phyloP scores from a whole-genome alignment of 257 asterid species.

The Jaltomata sinuosa region DNA sequence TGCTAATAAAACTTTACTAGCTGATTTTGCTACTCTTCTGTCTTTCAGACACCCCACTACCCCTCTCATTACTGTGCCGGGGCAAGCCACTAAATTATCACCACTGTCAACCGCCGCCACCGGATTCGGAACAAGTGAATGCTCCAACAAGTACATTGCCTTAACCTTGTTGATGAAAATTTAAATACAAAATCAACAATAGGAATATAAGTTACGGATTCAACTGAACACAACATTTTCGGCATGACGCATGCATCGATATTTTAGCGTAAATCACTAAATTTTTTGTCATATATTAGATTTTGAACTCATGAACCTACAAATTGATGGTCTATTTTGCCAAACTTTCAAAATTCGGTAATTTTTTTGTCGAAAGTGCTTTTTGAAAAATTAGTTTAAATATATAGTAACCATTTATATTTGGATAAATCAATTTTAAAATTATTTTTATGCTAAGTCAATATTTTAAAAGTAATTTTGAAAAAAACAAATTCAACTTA shows the following conservation, averaged over 20 bases:
- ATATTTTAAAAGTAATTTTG: too few species aligned
- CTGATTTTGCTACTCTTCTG: constrained; percentile 36
- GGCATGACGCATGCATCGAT: not conserved
- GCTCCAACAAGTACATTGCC: constrained; percentile 56
- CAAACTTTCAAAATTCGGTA: too few species aligned
- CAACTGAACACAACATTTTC: not conserved
- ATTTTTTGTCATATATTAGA: not conserved
- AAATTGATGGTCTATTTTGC: too few species aligned
- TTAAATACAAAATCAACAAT: not conserved
- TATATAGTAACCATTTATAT: too few species aligned
- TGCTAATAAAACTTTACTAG: constrained; percentile 64
- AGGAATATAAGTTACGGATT: not conserved
- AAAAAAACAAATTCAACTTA: too few species aligned
- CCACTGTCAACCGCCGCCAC: constrained; percentile 28
- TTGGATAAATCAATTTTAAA: too few species aligned
- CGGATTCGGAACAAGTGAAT: constrained; percentile 53
- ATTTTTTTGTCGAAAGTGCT: too few species aligned
- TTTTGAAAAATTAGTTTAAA: too few species aligned
- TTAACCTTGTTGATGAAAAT: not conserved
- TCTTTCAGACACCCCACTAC: constrained; percentile 51
- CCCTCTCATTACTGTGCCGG: constrained; percentile 37
- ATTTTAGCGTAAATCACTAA: not conserved
- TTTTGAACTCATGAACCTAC: not conserved
- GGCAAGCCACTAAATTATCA: constrained; percentile 18
- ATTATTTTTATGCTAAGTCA: too few species aligned